These are phyloP conservation scores for Suillus plorans DNA, from an alignment of 768 basidiomycete genomes.

Conservation along the genomic window DNA sequence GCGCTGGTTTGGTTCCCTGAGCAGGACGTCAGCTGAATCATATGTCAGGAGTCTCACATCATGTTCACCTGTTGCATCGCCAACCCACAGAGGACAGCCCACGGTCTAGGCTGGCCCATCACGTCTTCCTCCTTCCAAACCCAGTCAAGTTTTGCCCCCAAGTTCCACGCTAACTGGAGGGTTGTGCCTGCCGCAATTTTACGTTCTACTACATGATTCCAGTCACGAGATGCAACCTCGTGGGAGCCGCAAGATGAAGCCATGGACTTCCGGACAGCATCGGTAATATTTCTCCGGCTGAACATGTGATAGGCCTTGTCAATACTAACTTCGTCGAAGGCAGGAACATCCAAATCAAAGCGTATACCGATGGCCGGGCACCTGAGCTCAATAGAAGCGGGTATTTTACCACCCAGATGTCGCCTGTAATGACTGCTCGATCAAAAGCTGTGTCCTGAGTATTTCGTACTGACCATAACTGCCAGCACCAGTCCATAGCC, in stretches of 20 bases:
- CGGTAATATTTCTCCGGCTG: constrained; percentile 58
- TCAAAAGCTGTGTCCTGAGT: constrained; percentile 1
- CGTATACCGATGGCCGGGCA: constrained; percentile 67
- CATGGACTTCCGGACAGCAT: constrained; percentile 59
- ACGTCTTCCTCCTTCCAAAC: constrained; percentile 72
- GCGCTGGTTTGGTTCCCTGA: constrained; percentile 43
- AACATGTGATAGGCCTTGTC: constrained; percentile 50
- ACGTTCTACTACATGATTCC: constrained; percentile 58
- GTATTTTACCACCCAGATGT: constrained; percentile 70
- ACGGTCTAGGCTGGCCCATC: constrained; percentile 58
- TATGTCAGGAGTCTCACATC: background rate
- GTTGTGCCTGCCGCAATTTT: constrained; percentile 53
- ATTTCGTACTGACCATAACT: constrained; percentile 57
- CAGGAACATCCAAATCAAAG: constrained; percentile 70
- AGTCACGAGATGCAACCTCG: constrained; percentile 40
- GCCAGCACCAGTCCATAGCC: constrained; percentile 89
- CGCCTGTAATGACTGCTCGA: constrained; percentile 44
- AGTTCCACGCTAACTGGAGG: constrained; percentile 79
- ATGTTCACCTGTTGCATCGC: constrained; percentile 65
- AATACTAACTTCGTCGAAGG: constrained; percentile 36
- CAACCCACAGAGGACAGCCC: constrained; percentile 76
- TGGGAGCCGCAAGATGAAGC: constrained; percentile 33
- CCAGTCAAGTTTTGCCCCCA: constrained; percentile 80
- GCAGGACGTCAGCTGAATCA: constrained; percentile 8
- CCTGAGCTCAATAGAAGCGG: constrained; percentile 64